Conservation (phyloP, 148 eudicot genomes). For the Vaccinium myrtillus region DNA sequence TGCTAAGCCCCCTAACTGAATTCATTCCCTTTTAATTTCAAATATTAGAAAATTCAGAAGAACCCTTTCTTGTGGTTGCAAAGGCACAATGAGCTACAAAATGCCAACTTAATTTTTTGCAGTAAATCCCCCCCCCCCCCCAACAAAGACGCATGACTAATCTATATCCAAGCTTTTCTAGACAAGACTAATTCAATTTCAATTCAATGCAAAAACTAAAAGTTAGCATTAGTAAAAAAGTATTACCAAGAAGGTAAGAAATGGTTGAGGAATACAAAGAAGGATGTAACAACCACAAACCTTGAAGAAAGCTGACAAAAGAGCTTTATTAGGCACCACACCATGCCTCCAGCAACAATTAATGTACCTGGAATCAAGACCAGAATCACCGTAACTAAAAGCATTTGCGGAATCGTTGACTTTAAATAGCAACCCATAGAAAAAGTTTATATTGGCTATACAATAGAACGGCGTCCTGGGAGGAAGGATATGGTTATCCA, state of each 20-base stretch:
- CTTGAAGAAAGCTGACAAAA: slow-evolving; percentile 40
- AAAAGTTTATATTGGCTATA: not conserved
- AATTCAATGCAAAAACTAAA: not conserved
- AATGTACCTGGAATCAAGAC: slow-evolving; percentile 40
- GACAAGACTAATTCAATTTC: not conserved
- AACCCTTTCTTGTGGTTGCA: not conserved
- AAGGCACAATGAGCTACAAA: not conserved
- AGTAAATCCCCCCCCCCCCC: not conserved
- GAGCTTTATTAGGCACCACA: slow-evolving; percentile 37
- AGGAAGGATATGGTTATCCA: not conserved
- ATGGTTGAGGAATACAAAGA: not conserved
- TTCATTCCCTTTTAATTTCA: not conserved
- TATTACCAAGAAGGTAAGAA: not conserved
- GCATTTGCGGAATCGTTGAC: not conserved
- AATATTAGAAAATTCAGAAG: not conserved
- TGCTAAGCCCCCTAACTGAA: not conserved
- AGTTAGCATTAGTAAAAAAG: not conserved
- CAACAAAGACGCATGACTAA: not conserved
- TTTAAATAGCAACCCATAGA: not conserved
- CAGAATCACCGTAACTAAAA: not conserved
- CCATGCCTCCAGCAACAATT: slow-evolving; percentile 38
- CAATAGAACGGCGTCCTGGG: not conserved
- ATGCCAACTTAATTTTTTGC: not conserved
- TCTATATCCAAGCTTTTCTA: not conserved
- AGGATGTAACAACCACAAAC: slow-evolving; percentile 22